Base-by-base conservation (phyloP, 2,329 filamentous ascomycete species). In the Tolypocladium sp. region DNA sequence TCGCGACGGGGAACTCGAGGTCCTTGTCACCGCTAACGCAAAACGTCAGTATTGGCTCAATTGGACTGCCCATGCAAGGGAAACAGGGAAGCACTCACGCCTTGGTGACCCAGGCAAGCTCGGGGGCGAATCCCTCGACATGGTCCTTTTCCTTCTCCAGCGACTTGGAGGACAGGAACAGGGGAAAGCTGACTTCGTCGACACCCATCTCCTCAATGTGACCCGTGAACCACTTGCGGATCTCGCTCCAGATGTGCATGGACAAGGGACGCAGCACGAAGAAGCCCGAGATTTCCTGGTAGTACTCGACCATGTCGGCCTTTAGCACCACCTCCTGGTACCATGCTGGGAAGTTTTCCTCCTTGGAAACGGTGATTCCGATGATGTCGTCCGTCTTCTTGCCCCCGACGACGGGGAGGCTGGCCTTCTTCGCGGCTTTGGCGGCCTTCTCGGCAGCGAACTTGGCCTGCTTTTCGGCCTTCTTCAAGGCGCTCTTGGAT, bases 271-370 rank as follows among this genome's bases (percentile, higher is more conserved):
- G 92, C 73, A 96, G 83, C 73, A 97, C 94, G 76, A 96, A 97
- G 79, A 95, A 97, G 55, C 92, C 91, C n/a, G 92, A 91, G 62
- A 97, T 93, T 77, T 96, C 90, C 70, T 75, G 79, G 73, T 97
- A 97, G 83, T 97, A 99, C 70, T 96, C 92, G 68, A 97, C 88
- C 89, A 99, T 90, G 73, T 97, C 91, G 67, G 91, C 91, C 83
- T 99, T 99, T 70, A 92, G 87, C 59, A 99, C 89, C 62, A 97
- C 90, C 77, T 99, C 93, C 77, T 96, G 91, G 77, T 99, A 99
- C 94, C 94, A 99, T 75, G 87, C 86, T 56, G 91, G 82, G 72
- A 99, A 94, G 77, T 97, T 91, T 55, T 90, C 88, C 55, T 88
- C 80, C 77, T 97, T 97, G 63, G 83, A 82, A 61, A 89, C 86